Base-by-base conservation (phyloP, 768 basidiomycete species). In the Candolleomyces aberdarensis region DNA sequence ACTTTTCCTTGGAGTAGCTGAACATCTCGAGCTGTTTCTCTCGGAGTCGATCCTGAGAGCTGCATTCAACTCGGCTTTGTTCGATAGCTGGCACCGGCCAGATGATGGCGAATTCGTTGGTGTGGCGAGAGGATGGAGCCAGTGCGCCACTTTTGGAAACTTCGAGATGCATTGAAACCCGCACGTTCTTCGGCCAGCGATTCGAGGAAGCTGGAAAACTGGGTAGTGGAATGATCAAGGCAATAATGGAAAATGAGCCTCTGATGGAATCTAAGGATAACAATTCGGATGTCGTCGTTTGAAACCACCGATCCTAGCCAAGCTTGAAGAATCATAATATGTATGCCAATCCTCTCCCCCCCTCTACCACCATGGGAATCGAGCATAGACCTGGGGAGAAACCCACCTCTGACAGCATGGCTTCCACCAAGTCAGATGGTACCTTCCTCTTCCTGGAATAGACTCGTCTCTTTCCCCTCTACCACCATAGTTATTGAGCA, bases 1-100 rank as follows among this genome's bases (percentile, higher is more conserved):
- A 56, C 82, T 99, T 63, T 98, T 96, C 88, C 89, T 99, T 55
- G 96, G 96, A 32, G 94, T 98, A 13, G 93, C 96, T 11, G 97
- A 98, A 72, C 92, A 96, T 73, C 83, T 99, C 11, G n/a, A n/a
- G n/a, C n/a, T n/a, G n/a, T 99, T 98, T 78, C 82, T 91, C 48
- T 87, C 86, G 0, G 77, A 80, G 1, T 67, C 75, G 0, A 78
- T 90, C 3, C 76, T 97, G 17, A 80, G 86, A 58, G 74, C 80
- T 1, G 90, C 96, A 0, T 80, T 98, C 49, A 75, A 86, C 47
- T 89, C 93, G 0, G 91, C 89, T 0, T 69, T 95, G 39, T 74
- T 84, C 61, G 91, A 96, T 66, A 83, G 83, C 3, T 85, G 89
- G 69, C 91, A 96, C 69, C 80, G 96, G 8, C 82, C 87, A 0